Evolutionary conservation across 345 rosid genomes (phyloP).

Genomic region (Litchi chinensis): DNA sequence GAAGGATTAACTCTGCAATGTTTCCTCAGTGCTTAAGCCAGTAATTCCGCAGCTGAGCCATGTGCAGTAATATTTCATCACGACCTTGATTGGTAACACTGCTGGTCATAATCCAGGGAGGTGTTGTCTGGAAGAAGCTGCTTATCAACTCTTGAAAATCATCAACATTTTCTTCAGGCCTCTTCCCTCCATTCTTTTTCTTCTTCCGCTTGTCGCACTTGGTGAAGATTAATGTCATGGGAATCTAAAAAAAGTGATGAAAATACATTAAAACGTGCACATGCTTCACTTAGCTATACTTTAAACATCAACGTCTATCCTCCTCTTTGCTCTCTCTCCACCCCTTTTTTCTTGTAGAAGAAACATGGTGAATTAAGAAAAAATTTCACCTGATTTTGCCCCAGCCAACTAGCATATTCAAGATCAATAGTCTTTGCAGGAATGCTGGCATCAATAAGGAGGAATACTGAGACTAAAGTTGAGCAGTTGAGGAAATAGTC

Average conservation of each 20-base stretch:
- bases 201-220: slow-evolving; percentile 98
- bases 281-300: neutral
- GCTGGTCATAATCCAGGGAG: slow-evolving; percentile 99
- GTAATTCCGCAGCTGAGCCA: slow-evolving; percentile 93
- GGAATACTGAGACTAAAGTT: slow-evolving; percentile 81
- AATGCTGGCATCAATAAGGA: slow-evolving; percentile 93
- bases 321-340: neutral
- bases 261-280: neutral
- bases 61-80: slow-evolving; percentile 91
- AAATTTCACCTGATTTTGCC: slow-evolving; percentile 77
- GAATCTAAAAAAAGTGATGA: slow-evolving; percentile 50
- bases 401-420: slow-evolving; percentile 97
- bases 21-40: slow-evolving; percentile 76
- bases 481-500: slow-evolving; percentile 87
- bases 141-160: slow-evolving; percentile 79
- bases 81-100: slow-evolving; percentile 95
- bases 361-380: neutral
- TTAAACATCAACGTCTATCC: neutral
- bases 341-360: neutral
- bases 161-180: slow-evolving; percentile 75
- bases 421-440: slow-evolving; percentile 88
- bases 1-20: neutral
- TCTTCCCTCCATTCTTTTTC: slow-evolving; percentile 87
- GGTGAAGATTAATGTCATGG: slow-evolving; percentile 92
- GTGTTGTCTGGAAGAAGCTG: slow-evolving; percentile 75